Conservation (phyloP, 345 rosid species). For the Turritis glabra region DNA sequence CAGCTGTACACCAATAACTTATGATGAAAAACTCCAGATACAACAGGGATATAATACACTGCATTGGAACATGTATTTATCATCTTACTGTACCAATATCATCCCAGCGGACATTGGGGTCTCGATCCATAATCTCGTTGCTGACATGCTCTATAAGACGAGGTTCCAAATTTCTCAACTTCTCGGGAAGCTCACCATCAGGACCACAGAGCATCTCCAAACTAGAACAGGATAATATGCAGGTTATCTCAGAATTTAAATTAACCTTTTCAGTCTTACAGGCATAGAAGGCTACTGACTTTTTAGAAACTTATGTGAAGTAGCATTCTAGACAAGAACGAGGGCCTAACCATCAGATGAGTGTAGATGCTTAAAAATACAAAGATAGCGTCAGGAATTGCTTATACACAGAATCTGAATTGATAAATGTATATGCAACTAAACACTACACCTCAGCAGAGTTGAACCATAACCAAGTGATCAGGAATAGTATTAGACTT, state of each 20-base stretch:
- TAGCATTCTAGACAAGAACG: slow-evolving; percentile 1
- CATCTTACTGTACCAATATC: slow-evolving; percentile 72
- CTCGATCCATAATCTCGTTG: slow-evolving; percentile 97
- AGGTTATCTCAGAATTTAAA: not conserved
- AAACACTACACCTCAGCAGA: not conserved
- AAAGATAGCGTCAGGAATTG: not conserved
- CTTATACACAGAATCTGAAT: slow-evolving; percentile 9
- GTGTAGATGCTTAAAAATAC: not conserved
- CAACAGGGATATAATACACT: slow-evolving; percentile 6
- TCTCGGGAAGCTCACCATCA: slow-evolving; percentile 98
- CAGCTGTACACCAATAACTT: slow-evolving; percentile 57
- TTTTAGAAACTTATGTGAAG: not conserved
- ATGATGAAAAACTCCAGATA: slow-evolving; percentile 33
- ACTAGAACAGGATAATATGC: slow-evolving; percentile 41
- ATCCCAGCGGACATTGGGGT: slow-evolving; percentile 95
- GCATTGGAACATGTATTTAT: slow-evolving; percentile 16
- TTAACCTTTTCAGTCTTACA: slow-evolving; percentile 1
- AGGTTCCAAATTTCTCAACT: slow-evolving; percentile 92
- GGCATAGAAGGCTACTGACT: not conserved
- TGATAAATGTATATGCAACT: not conserved
- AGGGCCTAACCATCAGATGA: slow-evolving; percentile 7
- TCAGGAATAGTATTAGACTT: slow-evolving; percentile 1
- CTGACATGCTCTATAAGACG: slow-evolving; percentile 94
- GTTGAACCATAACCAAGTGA: slow-evolving; percentile 11
- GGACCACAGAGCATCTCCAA: slow-evolving; percentile 95